Conservation (phyloP, 1,139 yeast genomes). For the Pneumocystis jirovecii region DNA sequence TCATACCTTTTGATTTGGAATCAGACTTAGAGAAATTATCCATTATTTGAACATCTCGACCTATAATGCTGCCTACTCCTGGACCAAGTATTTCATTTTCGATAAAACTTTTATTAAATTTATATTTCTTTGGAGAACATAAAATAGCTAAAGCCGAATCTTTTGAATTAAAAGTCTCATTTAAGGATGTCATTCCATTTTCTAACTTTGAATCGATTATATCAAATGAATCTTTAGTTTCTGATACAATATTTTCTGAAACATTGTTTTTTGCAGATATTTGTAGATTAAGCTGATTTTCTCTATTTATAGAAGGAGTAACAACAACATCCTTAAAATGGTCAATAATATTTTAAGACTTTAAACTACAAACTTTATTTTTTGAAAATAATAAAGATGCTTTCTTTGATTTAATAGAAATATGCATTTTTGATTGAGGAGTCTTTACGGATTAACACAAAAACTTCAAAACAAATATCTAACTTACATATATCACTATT, state of each 20-base stretch:
- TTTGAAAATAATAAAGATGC: background rate
- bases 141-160: background rate
- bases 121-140: background rate
- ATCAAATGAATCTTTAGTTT: background rate
- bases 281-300: background rate
- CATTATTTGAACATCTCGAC: background rate
- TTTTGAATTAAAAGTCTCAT: background rate
- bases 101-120: background rate
- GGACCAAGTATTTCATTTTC: background rate
- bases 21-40: background rate
- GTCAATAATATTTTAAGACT: background rate
- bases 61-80: background rate
- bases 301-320: background rate
- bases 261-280: background rate
- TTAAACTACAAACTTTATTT: background rate
- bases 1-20: background rate
- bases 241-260: background rate
- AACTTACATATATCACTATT: background rate
- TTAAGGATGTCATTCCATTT: background rate
- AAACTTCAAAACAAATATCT: background rate
- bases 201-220: background rate
- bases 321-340: background rate
- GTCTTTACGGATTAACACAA: background rate
- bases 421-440: background rate
- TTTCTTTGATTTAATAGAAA: background rate